These are phyloP conservation scores for Vanilla planifolia DNA, from an alignment of 106 monocot genomes.

Conservation along the genomic window DNA sequence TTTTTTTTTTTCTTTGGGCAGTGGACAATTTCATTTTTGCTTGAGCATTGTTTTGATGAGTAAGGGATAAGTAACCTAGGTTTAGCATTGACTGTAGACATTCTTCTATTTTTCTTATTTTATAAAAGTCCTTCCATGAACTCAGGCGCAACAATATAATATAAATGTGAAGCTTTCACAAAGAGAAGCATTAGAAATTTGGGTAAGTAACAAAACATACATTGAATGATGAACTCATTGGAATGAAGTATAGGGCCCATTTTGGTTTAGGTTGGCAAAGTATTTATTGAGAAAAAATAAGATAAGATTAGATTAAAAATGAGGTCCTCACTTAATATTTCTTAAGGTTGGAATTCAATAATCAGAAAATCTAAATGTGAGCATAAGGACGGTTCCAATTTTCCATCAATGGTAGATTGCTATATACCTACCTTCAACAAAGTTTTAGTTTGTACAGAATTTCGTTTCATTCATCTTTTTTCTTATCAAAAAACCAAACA, in stretches of 20 bases:
- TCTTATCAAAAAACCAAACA: neutral
- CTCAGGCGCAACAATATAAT: no score
- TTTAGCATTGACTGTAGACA: neutral
- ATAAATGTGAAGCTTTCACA: neutral
- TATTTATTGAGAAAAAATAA: no score
- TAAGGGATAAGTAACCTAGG: constrained; percentile 1
- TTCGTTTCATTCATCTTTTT: neutral
- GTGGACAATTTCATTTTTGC: constrained; percentile 4
- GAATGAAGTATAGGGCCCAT: no score
- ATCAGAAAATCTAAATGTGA: no score
- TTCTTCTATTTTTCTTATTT: neutral
- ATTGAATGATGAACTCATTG: neutral
- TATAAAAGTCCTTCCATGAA: neutral
- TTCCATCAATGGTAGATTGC: neutral
- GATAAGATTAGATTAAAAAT: no score
- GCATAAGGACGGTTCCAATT: no score
- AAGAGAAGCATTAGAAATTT: neutral
- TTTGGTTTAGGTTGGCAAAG: no score
- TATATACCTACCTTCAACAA: neutral
- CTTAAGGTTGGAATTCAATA: no score
- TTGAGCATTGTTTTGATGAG: neutral
- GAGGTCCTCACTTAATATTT: no score
- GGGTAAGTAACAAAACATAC: neutral
- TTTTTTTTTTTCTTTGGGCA: neutral
- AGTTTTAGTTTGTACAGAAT: neutral